phyloP scores from a whole-genome alignment of 1,139 yeast species.

The Yamadazyma atlantica region DNA sequence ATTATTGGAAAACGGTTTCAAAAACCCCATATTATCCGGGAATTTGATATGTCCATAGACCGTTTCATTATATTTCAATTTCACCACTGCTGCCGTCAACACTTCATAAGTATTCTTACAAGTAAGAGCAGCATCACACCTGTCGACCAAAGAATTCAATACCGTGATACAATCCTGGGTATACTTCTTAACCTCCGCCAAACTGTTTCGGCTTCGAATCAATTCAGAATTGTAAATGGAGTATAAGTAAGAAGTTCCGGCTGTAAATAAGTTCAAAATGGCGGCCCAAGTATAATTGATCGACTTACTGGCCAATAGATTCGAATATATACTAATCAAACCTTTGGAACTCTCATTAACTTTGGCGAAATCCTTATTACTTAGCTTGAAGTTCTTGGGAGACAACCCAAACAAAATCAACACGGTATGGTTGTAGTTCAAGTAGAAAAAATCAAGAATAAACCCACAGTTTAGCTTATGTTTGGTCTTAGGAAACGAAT shows the following conservation, averaged over 20 bases:
- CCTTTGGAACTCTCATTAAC: constrained; percentile 68
- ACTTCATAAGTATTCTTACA: constrained; percentile 74
- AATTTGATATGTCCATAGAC: constrained; percentile 24
- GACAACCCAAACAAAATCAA: constrained; percentile 74
- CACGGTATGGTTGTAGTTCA: constrained; percentile 77
- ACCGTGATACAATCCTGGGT: constrained; percentile 62
- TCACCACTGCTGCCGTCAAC: constrained; percentile 68
- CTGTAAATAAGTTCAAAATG: constrained; percentile 83
- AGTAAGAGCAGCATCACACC: constrained; percentile 76
- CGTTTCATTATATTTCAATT: constrained; percentile 53
- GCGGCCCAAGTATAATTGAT: constrained; percentile 94
- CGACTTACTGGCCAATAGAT: constrained; percentile 52
- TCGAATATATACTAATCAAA: constrained; percentile 62
- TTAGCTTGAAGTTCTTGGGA: constrained; percentile 61
- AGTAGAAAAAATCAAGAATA: constrained; percentile 63
- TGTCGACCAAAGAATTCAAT: constrained; percentile 58
- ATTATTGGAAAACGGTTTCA: constrained; percentile 31
- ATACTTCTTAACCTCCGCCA: constrained; percentile 53
- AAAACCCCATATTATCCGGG: constrained; percentile 18
- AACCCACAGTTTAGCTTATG: constrained; percentile 73
- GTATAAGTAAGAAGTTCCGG: constrained; percentile 81
- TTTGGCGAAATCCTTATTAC: constrained; percentile 51
- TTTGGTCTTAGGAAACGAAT: constrained; percentile 53
- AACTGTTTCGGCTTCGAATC: constrained; percentile 45
- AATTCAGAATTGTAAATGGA: constrained; percentile 67